A percentile compares a stretch with the other conserved stretches of the same genome.
phyloP scores from a whole-genome alignment of 768 basidiomycete species.

The Termitomyces sp. region DNA sequence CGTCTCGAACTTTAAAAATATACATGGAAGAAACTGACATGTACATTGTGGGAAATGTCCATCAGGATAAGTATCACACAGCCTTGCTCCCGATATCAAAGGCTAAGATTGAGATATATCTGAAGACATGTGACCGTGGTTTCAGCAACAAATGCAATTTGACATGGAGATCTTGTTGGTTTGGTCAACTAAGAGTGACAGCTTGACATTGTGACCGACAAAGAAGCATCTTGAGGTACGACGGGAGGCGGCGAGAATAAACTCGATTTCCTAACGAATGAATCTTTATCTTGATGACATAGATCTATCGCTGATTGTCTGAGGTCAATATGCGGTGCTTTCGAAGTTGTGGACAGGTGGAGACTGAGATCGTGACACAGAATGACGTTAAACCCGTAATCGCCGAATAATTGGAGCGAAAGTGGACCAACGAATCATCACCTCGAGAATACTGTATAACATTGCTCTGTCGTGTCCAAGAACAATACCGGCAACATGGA shows the following conservation, averaged over 20 bases:
- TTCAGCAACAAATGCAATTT: not conserved
- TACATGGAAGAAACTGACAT: not conserved
- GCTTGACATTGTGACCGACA: not conserved
- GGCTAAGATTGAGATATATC: not conserved
- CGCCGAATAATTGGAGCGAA: not conserved
- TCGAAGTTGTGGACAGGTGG: not conserved
- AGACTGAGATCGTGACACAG: not conserved
- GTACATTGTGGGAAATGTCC: not conserved
- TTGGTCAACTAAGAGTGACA: too few species aligned
- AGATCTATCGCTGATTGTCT: not conserved
- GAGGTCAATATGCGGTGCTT: not conserved
- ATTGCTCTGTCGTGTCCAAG: not conserved
- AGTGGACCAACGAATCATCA: not conserved
- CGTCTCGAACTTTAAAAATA: not conserved
- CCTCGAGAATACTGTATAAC: too few species aligned
- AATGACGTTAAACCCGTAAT: not conserved
- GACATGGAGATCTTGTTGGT: not conserved
- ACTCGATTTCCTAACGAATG: too few species aligned
- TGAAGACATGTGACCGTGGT: not conserved
- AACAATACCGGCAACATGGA: not conserved
- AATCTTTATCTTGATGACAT: too few species aligned
- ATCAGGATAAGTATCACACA: not conserved
- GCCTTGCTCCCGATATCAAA: not conserved
- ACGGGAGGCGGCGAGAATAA: too few species aligned
- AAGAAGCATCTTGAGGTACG: not conserved